Base-by-base conservation (phyloP, 192 early-diverging fungal genomes). In the Lobulomyces angularis region DNA sequence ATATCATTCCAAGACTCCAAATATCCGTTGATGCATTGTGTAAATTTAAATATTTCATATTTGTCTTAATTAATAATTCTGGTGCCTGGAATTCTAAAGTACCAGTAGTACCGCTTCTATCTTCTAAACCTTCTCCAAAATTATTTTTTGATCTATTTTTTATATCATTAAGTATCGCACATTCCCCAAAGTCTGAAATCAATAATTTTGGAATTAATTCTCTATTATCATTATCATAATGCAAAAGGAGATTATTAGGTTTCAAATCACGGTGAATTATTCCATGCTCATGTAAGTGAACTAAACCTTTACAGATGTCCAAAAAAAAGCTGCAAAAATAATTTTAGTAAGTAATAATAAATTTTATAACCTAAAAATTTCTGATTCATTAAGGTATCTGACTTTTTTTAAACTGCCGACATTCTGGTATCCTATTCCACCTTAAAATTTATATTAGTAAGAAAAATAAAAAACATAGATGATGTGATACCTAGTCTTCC, bases 141-240 rank as follows among this genome's bases (percentile, higher is more conserved):
- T n/a, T n/a, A n/a, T n/a, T n/a, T n/a, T n/a, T n/a, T n/a, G n/a
- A n/a, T n/a, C n/a, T n/a, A n/a, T n/a, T n/a, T n/a, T 73, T 58
- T 2, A 64, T 27, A 9, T 83, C 79, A 22, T 78, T 78, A 24
- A 88, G 41, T 14, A 88, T 65, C 56, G 93, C 93, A 63, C 93
- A 97, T 50, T 97, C 93, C 46, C 93, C 93, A 73, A 97, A 97
- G 64, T 97, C 93, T 0, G 88, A 88, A 32, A 97, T 79, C 43
- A 97, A 57, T 3, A 97, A 65, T 9, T 81, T 65, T 1, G 91
- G 90, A 16, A 69, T 74, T 22, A 11, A n/a, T 11, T 37, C 37
- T 28, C 59, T 53, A 27, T 48, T 56, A 22, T 55, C 50, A 62
- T 65, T 50, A 46, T 58, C 46, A 56, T 77, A 95, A 17, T 81